Evolutionary conservation across 2,329 filamentous ascomycete genomes (phyloP).

Genomic region (Verticillium nonalfalfae): DNA sequence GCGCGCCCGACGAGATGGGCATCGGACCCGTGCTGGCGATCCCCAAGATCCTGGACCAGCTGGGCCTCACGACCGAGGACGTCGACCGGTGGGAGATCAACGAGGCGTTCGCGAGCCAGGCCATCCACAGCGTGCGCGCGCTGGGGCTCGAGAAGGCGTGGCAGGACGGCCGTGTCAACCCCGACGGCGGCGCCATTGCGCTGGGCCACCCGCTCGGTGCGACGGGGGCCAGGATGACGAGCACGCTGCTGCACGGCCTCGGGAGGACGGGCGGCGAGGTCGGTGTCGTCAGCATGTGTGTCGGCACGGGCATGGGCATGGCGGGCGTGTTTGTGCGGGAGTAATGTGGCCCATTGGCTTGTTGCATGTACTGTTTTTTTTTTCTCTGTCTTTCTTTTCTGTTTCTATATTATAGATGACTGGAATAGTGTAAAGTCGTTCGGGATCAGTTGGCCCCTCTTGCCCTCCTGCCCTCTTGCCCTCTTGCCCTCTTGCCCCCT

Average conservation of each 20-base stretch:
- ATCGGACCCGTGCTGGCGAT: conserved; percentile 83
- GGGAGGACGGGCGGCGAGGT: conserved; percentile 66
- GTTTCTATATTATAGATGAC: no score
- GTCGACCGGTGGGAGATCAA: conserved; percentile 91
- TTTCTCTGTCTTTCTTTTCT: no score
- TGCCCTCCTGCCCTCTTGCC: no score
- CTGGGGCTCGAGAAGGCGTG: conserved; percentile 58
- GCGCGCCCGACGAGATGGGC: conserved; percentile 88
- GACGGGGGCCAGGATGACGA: conserved; percentile 76
- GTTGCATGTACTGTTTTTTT: no score
- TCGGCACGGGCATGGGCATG: conserved; percentile 77
- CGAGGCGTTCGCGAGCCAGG: conserved; percentile 67
- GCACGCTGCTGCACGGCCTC: conserved; percentile 61
- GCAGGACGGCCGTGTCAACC: conserved; percentile 71
- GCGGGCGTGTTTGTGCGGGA: conserved; percentile 61
- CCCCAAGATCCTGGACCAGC: conserved; percentile 67
- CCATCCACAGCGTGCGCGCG: conserved; percentile 64
- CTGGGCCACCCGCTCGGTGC: conserved; percentile 87
- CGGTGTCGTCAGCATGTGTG: conserved; percentile 84
- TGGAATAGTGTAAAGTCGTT: no score
- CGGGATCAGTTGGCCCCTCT: no score
- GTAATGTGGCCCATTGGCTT: conserved; percentile 22
- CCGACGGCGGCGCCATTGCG: conserved; percentile 91
- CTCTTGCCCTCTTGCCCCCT: no score
- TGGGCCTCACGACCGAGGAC: conserved; percentile 61